Evolutionary conservation across 352 stramenopile species (phyloP).

Genomic region (Pythium phragmiticola): DNA sequence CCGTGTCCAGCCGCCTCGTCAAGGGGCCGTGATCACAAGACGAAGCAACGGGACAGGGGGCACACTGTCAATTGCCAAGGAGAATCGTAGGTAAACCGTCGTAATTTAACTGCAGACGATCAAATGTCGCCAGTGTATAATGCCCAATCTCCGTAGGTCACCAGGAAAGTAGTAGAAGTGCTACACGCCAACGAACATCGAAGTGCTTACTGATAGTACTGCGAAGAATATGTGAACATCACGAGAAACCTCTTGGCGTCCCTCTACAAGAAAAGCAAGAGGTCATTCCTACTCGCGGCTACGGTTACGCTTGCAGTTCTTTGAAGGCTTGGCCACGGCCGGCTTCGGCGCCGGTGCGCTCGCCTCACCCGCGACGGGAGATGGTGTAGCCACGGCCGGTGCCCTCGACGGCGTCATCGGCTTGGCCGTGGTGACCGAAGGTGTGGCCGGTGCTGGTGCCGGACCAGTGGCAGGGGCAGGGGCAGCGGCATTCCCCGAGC

Average conservation of each 20-base stretch:
- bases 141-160: too few relatives aligned
- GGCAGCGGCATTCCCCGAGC: conserved; percentile 2
- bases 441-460: conserved; percentile 18
- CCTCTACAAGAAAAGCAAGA: background rate
- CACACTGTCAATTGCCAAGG: too few relatives aligned
- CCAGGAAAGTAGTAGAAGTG: too few relatives aligned
- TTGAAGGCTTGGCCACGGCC: background rate
- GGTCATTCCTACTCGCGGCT: conserved; percentile 13
- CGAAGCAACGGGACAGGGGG: background rate
- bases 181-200: too few relatives aligned
- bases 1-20: conserved; percentile 19
- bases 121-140: background rate
- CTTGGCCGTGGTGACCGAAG: conserved; percentile 2
- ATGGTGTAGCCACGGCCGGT: background rate
- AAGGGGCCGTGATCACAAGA: background rate
- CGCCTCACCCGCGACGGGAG: conserved; percentile 9
- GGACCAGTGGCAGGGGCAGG: background rate
- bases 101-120: conserved; percentile 27
- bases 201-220: too few relatives aligned
- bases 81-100: conserved; percentile 2
- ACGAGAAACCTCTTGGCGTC: background rate
- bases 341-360: conserved; percentile 3
- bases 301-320: conserved; percentile 19
- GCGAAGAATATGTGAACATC: background rate
- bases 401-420: background rate